These are phyloP conservation scores for Paraurostyla sp. DNA, from an alignment of 73 alveolate genomes.

Conservation along the genomic window DNA sequence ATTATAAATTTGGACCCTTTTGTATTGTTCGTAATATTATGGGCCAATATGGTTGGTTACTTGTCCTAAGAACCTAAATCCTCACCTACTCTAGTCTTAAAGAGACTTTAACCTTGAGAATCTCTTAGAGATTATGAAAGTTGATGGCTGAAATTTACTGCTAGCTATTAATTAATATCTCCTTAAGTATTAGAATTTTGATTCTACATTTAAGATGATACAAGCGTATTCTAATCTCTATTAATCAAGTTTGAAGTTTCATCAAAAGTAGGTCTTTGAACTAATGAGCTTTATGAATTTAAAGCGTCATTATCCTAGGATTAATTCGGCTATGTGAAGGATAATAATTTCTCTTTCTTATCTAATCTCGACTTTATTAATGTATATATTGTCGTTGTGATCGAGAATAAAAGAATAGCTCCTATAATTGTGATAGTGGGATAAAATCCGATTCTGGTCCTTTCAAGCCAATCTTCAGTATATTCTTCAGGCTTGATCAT, in stretches of 20 bases:
- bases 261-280: too few relatives aligned
- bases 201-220: too few relatives aligned
- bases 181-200: too few relatives aligned
- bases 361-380: not conserved
- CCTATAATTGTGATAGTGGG: not conserved
- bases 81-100: not conserved
- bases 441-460: not conserved
- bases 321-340: too few relatives aligned
- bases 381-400: not conserved
- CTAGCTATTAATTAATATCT: too few relatives aligned
- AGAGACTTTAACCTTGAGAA: not conserved
- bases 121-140: not conserved
- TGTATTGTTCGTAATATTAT: not conserved
- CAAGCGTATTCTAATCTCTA: too few relatives aligned
- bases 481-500: constrained; percentile 30
- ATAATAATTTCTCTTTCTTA: not conserved
- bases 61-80: too few relatives aligned
- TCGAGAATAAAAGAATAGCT: not conserved
- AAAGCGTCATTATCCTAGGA: too few relatives aligned
- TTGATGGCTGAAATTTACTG: too few relatives aligned
- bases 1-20: not conserved
- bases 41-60: not conserved
- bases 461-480: not conserved
- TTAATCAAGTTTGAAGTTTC: too few relatives aligned
- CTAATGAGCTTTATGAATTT: too few relatives aligned